A percentile compares a stretch with the other conserved stretches of the same genome.
Conservation (phyloP, 257 asterid species). For the Penstemon barbatus region DNA sequence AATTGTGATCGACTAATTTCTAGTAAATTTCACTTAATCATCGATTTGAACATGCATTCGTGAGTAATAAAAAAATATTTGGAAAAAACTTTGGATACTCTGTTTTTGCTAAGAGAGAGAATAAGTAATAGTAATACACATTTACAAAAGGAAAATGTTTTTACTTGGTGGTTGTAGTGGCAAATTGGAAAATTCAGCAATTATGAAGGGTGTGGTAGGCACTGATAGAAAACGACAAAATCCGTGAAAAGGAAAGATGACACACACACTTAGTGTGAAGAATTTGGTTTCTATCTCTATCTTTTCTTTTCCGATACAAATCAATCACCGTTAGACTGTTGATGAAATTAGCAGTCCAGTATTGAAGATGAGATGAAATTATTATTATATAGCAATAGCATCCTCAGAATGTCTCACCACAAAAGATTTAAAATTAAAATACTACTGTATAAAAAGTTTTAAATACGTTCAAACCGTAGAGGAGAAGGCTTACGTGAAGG, state of each 20-base stretch:
- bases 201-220: constrained; percentile 13
- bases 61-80: not conserved
- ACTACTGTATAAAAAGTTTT: not conserved
- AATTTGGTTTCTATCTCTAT: constrained; percentile 14
- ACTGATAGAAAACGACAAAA: constrained; percentile 25
- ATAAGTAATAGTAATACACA: too few relatives aligned
- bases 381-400: not conserved
- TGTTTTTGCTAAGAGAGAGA: too few relatives aligned
- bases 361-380: not conserved
- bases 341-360: not conserved
- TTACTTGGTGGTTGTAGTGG: not conserved
- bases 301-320: constrained; percentile 1
- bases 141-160: too few relatives aligned
- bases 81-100: not conserved
- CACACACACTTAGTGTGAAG: constrained; percentile 27
- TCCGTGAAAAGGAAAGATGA: not conserved
- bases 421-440: not conserved
- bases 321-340: constrained; percentile 29
- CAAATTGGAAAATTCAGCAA: not conserved
- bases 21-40: too few relatives aligned
- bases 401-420: too few relatives aligned
- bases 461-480: too few relatives aligned
- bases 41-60: too few relatives aligned
- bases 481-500: constrained; percentile 58
- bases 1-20: too few relatives aligned